Conservation (phyloP, 139 green algal species). For the Chlamydomonas incerta region DNA sequence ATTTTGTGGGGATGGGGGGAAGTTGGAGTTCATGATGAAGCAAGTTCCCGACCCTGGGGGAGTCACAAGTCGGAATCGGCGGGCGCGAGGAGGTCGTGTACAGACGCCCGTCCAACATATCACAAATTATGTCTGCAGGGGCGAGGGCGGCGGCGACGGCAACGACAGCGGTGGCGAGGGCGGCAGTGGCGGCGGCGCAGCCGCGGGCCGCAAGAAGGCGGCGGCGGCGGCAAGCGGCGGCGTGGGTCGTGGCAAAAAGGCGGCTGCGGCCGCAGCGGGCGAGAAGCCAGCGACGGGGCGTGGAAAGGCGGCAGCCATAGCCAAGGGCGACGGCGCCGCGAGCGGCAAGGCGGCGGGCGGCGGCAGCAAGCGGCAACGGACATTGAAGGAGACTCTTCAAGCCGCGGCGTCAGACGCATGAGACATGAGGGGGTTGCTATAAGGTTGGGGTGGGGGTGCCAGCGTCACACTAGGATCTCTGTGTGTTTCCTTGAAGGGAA, state of each 20-base stretch:
- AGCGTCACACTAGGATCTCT: too few species aligned
- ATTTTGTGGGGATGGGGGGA: background rate
- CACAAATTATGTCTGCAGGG: too few species aligned
- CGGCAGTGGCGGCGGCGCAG: background rate
- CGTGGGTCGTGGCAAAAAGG: too few species aligned
- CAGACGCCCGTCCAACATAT: too few species aligned
- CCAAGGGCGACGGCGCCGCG: too few species aligned
- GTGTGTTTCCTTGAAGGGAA: too few species aligned
- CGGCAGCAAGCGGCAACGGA: conserved; percentile 21
- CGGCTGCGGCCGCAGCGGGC: too few species aligned
- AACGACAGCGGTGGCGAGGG: background rate
- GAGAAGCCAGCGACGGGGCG: background rate
- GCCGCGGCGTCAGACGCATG: background rate
- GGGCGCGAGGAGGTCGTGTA: background rate
- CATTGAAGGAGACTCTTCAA: conserved; percentile 7
- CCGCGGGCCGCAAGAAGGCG: background rate
- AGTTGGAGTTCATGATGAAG: background rate
- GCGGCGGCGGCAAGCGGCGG: background rate
- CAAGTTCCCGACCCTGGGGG: background rate
- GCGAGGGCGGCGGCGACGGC: background rate
- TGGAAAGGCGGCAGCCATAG: too few species aligned
- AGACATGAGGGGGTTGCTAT: too few species aligned
- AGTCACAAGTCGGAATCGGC: background rate
- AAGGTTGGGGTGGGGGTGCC: too few species aligned
- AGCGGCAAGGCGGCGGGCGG: too few species aligned